Conservation (phyloP, 441 rosid genomes). For the Metrosideros polymorpha region DNA sequence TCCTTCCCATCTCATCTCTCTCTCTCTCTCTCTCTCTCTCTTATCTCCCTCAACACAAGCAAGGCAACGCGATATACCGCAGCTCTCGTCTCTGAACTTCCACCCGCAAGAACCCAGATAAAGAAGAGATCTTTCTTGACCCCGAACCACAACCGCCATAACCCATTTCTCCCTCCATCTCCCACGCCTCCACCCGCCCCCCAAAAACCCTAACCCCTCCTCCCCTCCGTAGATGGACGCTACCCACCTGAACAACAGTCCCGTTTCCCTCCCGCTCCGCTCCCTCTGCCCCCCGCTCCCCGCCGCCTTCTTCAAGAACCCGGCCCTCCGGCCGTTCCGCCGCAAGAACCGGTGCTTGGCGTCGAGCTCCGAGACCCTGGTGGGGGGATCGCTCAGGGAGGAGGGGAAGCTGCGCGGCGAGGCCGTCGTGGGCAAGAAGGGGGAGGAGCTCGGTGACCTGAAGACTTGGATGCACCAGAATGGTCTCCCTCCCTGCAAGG, state of each 20-base stretch:
- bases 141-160: conserved; percentile 1
- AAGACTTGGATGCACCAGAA: conserved; percentile 88
- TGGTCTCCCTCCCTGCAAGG: conserved; percentile 87
- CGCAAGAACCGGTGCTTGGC: conserved; percentile 23
- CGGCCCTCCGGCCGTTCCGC: conserved; percentile 17
- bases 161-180: neutral
- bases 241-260: conserved; percentile 30
- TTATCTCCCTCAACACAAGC: neutral
- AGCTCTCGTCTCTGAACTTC: neutral
- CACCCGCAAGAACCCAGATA: neutral
- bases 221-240: conserved; percentile 16
- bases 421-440: conserved; percentile 33
- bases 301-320: conserved; percentile 6
- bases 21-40: neutral
- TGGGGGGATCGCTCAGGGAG: conserved; percentile 43
- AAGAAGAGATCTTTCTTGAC: neutral
- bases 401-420: conserved; percentile 19
- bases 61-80: neutral
- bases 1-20: neutral
- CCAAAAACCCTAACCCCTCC: neutral
- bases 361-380: conserved; percentile 54
- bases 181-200: neutral
- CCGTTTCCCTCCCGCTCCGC: conserved; percentile 29
- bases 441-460: conserved; percentile 46
- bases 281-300: conserved; percentile 17